Evolutionary conservation across 2,329 filamentous ascomycete genomes (phyloP).

Genomic region (Paramyrothecium sp.): DNA sequence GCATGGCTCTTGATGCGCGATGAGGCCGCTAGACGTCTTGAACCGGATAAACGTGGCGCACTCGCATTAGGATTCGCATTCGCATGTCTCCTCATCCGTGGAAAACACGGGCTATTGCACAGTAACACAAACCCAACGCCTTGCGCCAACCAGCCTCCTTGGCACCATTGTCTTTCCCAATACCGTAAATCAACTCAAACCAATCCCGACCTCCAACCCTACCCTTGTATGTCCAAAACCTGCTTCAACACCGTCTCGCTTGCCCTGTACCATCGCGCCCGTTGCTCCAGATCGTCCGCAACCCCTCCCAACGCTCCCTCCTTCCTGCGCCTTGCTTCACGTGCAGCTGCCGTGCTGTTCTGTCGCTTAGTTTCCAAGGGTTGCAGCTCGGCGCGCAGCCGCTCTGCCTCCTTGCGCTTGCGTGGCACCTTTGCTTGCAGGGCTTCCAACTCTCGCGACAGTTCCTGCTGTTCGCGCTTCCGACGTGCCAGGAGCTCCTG

Average conservation of each 20-base stretch:
- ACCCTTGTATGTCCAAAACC: constrained; percentile 57
- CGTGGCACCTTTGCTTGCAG: constrained; percentile 61
- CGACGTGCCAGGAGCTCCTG: constrained; percentile 48
- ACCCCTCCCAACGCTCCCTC: constrained; percentile 64
- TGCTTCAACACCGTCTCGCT: constrained; percentile 63
- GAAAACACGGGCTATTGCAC: too few relatives aligned
- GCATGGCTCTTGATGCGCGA: too few relatives aligned
- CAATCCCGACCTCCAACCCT: not conserved
- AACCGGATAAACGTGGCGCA: too few relatives aligned
- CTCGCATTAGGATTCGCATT: too few relatives aligned
- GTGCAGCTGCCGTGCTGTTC: constrained; percentile 65
- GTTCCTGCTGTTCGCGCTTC: constrained; percentile 50
- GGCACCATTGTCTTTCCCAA: too few relatives aligned
- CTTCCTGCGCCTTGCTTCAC: constrained; percentile 67
- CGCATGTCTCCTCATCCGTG: too few relatives aligned
- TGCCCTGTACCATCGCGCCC: constrained; percentile 71
- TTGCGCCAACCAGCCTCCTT: too few relatives aligned
- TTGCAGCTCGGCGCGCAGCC: constrained; percentile 65
- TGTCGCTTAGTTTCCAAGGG: constrained; percentile 67
- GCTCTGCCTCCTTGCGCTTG: constrained; percentile 66
- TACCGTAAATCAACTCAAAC: too few relatives aligned
- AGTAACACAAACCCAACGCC: too few relatives aligned
- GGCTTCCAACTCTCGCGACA: constrained; percentile 63
- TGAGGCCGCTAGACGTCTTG: too few relatives aligned
- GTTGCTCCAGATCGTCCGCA: constrained; percentile 72